Base-by-base conservation (phyloP, 1,284 basidiomycete genomes). In the Boletus sp. region DNA sequence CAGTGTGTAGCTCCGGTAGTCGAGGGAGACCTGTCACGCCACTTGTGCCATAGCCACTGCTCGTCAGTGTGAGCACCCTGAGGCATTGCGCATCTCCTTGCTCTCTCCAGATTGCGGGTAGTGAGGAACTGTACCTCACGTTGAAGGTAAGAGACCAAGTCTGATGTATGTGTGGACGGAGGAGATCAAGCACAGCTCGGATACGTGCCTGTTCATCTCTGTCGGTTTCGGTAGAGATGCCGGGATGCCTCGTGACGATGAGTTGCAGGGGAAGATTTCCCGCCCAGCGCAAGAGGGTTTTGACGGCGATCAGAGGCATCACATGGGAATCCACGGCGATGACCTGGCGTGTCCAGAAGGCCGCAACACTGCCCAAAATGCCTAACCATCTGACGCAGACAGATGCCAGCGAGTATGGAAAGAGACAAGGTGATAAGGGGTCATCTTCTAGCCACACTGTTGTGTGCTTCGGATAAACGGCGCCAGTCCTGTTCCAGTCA, bases 261-360 rank as follows among this genome's bases (percentile, higher is more conserved):
- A 51, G 44, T 35, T 54, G 37, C n/a, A 54, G n/a, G 17, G 37
- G 5, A 27, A 36, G 46, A 36, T 50, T 14, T 36, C 27, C 33
- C 9, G 13, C 37, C 37, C 27, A 44, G 26, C 13, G 36, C 14
- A 51, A 7, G 13, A 41, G 8, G 4, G 25, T 30, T 14, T 37
- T 46, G 29, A 36, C 27, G 37, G 8, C n/a, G 25, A 17, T 29
- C 8, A 17, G 52, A 5, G 46, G 16, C 14, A 37, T 50, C 14
- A 19, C 27, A 13, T 36, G 27, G 19, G 48, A 35, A 39, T 53
- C 37, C 23, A 55, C 36, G 16, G 23, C 50, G 37, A 51, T 27
- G 45, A 54, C 51, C 33, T 50, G 46, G 46, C 56, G 42, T 30
- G 53, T 55, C 56, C 54, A 55, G 41, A 48, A 58, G 22, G 36